Evolutionary conservation across 2,329 filamentous ascomycete species (phyloP), one percentile per base, ranked within the genome.

Genomic region (Phaeosphaeriaceae sp.): DNA sequence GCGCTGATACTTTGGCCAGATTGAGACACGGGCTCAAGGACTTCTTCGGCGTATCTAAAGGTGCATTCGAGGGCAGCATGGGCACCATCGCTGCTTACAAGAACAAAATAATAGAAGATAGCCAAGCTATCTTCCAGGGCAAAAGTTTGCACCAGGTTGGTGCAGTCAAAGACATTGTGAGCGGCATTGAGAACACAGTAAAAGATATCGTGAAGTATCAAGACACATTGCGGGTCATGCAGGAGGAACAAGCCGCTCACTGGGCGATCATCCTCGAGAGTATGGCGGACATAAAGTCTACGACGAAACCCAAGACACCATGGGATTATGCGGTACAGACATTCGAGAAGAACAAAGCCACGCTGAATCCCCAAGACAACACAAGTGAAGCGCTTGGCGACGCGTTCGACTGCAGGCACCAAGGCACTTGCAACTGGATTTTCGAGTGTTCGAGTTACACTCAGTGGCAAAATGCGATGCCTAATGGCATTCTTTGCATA

Each of bases 261-360:
- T 49, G 21, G 22, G 23, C 46, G 13, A 17, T 26, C 13, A 22
- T 49, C 3, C 26, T 49, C 3, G n/a, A 23, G 24, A 49, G 22
- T 24, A 49, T 49, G 46, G 46, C 23, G n/a, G 46, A 49, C 22
- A 49, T 49, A 3, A 49, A 49, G n/a, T 24, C 46, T 28, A 49
- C 46, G n/a, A 49, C n/a, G 46, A 49, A 49, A 26, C 46, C 46
- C 5, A 49, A 49, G 26, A 49, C 46, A 15, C 24, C 22, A 26
- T 49, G 46, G 46, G 46, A 49, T n/a, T n/a, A 26, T 5, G 46
- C 46, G 11, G 17, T 49, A 26, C 46, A 49, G 22, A 49, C 17
- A 15, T 49, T 49, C 22, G 46, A 49, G 15, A 49, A 26, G 15
- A 49, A 49, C 22, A 49, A 28, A 24, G 23, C 11, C n/a, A 24